A percentile compares a stretch with the other conserved stretches of the same genome.
phyloP scores from a whole-genome alignment of 1,139 yeast species.

The Saccharomyces hybrid region DNA sequence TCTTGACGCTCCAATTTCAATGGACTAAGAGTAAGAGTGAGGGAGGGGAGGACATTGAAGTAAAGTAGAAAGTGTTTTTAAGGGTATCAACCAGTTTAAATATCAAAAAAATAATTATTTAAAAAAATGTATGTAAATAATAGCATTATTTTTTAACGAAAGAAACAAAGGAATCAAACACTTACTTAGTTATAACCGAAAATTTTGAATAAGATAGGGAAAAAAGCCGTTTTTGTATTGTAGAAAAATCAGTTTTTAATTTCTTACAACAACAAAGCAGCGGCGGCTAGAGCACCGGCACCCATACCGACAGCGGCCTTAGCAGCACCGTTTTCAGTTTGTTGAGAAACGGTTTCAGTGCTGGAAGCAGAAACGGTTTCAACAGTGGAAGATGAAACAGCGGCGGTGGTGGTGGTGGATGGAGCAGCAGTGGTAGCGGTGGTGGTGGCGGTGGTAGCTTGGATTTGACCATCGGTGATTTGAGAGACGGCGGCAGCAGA shows the following conservation, averaged over 20 bases:
- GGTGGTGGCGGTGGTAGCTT: slow-evolving; percentile 18
- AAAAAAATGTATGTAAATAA: neutral
- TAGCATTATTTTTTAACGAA: neutral
- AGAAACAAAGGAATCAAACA: neutral
- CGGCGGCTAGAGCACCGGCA: slow-evolving; percentile 17
- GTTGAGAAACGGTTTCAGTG: neutral
- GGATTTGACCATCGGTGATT: slow-evolving; percentile 40
- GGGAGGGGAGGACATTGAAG: neutral
- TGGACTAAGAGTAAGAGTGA: neutral
- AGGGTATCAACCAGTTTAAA: neutral
- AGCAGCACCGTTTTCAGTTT: slow-evolving; percentile 16
- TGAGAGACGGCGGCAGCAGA: slow-evolving; percentile 33
- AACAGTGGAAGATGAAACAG: neutral
- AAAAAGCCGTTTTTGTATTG: neutral
- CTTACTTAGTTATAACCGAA: neutral
- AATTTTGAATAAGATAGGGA: neutral
- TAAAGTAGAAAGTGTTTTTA: neutral
- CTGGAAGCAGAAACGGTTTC: neutral
- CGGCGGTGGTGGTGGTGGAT: slow-evolving; percentile 1
- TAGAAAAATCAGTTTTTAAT: neutral
- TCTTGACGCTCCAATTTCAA: neutral
- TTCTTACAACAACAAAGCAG: slow-evolving; percentile 12
- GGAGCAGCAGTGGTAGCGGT: slow-evolving; percentile 6
- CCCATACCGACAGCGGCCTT: slow-evolving; percentile 14
- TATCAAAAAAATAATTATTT: neutral